phyloP scores from a whole-genome alignment of 2,329 filamentous ascomycete genomes.

The Penicillium sp. region DNA sequence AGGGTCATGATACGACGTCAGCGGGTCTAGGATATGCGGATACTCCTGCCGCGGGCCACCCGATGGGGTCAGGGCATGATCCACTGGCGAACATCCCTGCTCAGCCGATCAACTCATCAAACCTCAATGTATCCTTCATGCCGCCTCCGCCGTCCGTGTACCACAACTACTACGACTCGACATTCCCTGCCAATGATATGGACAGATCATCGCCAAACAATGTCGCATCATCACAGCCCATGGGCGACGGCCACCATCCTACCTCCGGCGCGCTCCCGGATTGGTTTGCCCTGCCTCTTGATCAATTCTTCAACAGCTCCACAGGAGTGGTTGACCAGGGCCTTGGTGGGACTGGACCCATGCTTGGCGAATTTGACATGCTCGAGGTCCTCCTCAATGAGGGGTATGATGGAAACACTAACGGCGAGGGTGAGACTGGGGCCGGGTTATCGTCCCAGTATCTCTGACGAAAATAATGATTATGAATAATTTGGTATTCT shows the following conservation, averaged over 20 bases:
- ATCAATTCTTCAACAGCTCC: constrained; percentile 56
- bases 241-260: constrained; percentile 27
- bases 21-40: constrained; percentile 30
- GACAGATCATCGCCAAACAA: constrained; percentile 30
- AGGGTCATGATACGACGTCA: constrained; percentile 21
- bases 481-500: background rate
- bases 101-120: constrained; percentile 47
- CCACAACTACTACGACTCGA: constrained; percentile 46
- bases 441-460: constrained; percentile 32
- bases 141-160: constrained; percentile 49
- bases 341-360: constrained; percentile 61
- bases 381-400: constrained; percentile 49
- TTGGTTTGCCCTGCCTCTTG: constrained; percentile 63
- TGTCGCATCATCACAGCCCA: constrained; percentile 31
- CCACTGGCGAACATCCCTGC: constrained; percentile 46
- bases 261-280: constrained; percentile 46
- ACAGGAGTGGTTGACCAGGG: constrained; percentile 51
- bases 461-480: constrained; percentile 14
- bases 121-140: constrained; percentile 49
- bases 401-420: constrained; percentile 36
- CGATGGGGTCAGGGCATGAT: constrained; percentile 36
- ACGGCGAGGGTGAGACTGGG: constrained; percentile 22
- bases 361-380: constrained; percentile 56
- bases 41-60: constrained; percentile 22
- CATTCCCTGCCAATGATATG: constrained; percentile 33